These are phyloP conservation scores for Diospyros lotus DNA, from an alignment of 148 eudicot genomes.

Conservation along the genomic window DNA sequence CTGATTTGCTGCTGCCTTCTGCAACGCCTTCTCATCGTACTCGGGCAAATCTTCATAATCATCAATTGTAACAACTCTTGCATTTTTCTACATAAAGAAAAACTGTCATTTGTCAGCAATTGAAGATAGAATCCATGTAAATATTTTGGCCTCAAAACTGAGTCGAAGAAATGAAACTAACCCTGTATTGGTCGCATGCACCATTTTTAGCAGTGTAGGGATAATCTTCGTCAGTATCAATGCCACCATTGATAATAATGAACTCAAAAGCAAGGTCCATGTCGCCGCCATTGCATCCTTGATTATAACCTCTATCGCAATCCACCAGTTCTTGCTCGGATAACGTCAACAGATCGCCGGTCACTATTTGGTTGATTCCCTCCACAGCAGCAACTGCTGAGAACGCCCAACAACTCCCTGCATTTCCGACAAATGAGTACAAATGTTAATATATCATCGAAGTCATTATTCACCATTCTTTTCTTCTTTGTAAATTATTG, in stretches of 20 bases:
- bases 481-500: too few species aligned
- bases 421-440: not conserved
- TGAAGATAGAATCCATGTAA: too few species aligned
- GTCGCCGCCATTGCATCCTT: conserved; percentile 77
- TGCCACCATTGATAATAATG: conserved; percentile 65
- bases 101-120: not conserved
- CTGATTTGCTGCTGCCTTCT: conserved; percentile 73
- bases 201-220: conserved; percentile 58
- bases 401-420: conserved; percentile 96
- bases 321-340: conserved; percentile 86
- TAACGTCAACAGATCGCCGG: conserved; percentile 54
- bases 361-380: conserved; percentile 65
- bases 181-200: conserved; percentile 50
- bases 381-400: conserved; percentile 72
- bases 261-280: conserved; percentile 69
- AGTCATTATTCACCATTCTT: too few species aligned
- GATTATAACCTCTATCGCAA: conserved; percentile 46
- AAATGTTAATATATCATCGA: not conserved
- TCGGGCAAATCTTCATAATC: conserved; percentile 64
- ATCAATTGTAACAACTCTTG: conserved; percentile 67
- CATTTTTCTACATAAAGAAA: conserved; percentile 46
- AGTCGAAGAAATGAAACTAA: conserved; percentile 6
- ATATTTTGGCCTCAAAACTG: too few species aligned
- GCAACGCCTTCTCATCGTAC: conserved; percentile 53
- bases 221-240: conserved; percentile 64